Conservation (phyloP, 768 basidiomycete species). For the Strobilomyces echinocephalus region DNA sequence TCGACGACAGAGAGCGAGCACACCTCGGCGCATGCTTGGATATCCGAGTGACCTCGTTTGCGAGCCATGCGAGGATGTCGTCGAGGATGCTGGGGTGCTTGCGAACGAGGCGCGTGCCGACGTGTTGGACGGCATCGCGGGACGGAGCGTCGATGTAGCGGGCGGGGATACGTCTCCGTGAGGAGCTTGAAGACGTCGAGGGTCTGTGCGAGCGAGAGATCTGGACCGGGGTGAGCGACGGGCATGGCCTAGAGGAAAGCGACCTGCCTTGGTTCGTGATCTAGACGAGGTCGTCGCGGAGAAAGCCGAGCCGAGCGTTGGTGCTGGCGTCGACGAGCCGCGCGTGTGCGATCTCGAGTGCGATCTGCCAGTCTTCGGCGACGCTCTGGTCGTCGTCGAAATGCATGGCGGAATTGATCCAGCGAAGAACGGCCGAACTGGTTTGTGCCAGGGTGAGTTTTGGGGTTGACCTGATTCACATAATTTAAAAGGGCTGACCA, state of each 20-base stretch:
- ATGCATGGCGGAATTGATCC: too few relatives aligned
- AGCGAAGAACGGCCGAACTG: too few relatives aligned
- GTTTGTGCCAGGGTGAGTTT: too few relatives aligned
- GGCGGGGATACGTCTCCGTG: conserved; percentile 71
- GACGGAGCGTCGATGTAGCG: conserved; percentile 73
- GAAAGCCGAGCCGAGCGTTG: conserved; percentile 50
- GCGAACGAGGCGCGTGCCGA: conserved; percentile 59
- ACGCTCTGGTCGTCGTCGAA: conserved; percentile 25
- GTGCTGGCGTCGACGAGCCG: conserved; percentile 46
- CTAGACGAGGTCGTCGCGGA: conserved; percentile 56
- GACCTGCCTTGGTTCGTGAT: conserved; percentile 55
- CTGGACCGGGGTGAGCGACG: conserved; percentile 33
- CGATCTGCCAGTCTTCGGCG: conserved; percentile 50
- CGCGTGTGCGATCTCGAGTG: conserved; percentile 50
- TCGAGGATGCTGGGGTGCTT: conserved; percentile 68
- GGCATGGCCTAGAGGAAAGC: background rate
- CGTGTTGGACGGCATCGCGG: conserved; percentile 62
- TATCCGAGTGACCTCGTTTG: conserved; percentile 57
- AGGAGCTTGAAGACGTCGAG: conserved; percentile 71
- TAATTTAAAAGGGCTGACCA: too few relatives aligned
- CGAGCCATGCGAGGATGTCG: conserved; percentile 73
- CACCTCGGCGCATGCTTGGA: conserved; percentile 54
- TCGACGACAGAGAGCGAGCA: conserved; percentile 20
- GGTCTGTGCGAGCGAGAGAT: conserved; percentile 53
- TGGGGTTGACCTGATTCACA: too few relatives aligned